phyloP scores from a whole-genome alignment of 208 protist genomes.

The Wallacemonas sp. region DNA sequence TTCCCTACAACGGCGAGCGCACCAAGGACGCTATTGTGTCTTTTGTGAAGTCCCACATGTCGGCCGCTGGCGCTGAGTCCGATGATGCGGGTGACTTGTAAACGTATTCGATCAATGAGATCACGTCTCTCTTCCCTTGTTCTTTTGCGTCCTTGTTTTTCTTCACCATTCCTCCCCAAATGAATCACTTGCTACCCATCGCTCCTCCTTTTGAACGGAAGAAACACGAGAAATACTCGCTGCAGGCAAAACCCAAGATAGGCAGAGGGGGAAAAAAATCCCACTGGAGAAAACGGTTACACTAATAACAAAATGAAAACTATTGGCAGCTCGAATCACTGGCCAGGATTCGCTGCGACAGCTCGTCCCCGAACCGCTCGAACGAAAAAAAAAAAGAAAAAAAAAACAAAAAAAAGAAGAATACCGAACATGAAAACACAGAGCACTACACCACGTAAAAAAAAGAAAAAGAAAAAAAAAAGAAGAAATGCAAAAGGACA shows the following conservation, averaged over 20 bases:
- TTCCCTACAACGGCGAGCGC: constrained; percentile 79
- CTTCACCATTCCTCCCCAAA: not conserved
- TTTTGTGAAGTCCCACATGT: constrained; percentile 56
- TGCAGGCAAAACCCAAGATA: no score
- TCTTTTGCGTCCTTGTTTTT: constrained; percentile 3
- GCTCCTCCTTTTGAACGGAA: no score
- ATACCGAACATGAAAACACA: not conserved
- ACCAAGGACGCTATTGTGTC: constrained; percentile 41
- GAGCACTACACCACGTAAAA: not conserved
- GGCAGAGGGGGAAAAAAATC: no score
- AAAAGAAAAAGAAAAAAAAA: not conserved
- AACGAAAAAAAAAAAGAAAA: not conserved
- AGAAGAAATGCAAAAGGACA: no score
- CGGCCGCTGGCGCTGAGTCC: not conserved
- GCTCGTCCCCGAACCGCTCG: no score
- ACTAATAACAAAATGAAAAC: no score
- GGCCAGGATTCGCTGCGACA: no score
- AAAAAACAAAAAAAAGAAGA: not conserved
- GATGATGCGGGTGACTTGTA: constrained; percentile 34
- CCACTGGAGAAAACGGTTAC: no score
- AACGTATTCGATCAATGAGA: no score
- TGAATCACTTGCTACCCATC: not conserved
- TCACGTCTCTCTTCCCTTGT: constrained; percentile 8
- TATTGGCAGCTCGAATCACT: no score
- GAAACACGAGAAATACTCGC: no score